Base-by-base conservation (phyloP, 2,329 filamentous ascomycete species). In the Rhinocladiella mackenziei region DNA sequence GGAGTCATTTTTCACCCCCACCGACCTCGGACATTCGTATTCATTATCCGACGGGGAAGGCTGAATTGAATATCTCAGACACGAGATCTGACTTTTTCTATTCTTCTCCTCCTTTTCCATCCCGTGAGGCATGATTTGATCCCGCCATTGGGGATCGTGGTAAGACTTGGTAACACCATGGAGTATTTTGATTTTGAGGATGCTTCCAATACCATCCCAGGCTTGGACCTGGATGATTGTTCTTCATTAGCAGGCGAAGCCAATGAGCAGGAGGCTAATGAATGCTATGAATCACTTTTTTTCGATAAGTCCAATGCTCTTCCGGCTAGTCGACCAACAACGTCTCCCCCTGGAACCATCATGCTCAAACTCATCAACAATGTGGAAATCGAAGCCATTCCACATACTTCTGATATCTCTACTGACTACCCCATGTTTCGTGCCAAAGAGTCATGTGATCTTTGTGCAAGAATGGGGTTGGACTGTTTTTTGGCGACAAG, bases 131-230 rank as follows among this genome's bases (percentile, higher is more conserved):
- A 14, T 17, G 15, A 15, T n/a, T n/a, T n/a, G n/a, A n/a, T n/a
- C n/a, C n/a, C n/a, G n/a, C n/a, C n/a, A n/a, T n/a, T n/a, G n/a
- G n/a, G n/a, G n/a, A n/a, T n/a, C n/a, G n/a, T n/a, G n/a, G n/a
- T n/a, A n/a, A n/a, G 17, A 7, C 6, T 8, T 11, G 10, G 8
- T 26, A n/a, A n/a, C 23, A 53, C 36, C 9, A 69, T 72, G 69
- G 69, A 71, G 55, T 72, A 69, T 57, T 72, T 72, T 51, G 62
- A 72, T 48, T 71, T 72, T 48, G 67, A 71, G 48, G 64, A 67
- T 44, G 69, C 69, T 23, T 67, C 68, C 14, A 62, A 61, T 40
- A 61, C 59, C 40, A 63, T 64, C 19, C 58, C 63, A 20, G 53
- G 54, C 19, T 61, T 58, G 19, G 53, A 58, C 35, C 63, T 66